Evolutionary conservation across 805 yeast species (phyloP).

Genomic region (Spathaspora passalidarum): DNA sequence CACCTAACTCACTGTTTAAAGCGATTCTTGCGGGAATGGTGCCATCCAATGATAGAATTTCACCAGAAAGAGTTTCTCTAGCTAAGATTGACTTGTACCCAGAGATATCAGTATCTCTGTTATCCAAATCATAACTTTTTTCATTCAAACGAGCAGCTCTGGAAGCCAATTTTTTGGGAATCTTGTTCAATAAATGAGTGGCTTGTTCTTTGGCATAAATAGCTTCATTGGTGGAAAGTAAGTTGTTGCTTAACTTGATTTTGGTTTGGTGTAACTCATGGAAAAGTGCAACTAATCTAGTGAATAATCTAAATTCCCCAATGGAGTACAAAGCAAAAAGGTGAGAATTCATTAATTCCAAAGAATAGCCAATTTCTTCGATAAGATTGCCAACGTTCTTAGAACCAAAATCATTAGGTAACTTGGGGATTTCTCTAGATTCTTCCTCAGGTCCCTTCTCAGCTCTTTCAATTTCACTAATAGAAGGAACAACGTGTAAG

Average conservation of each 20-base stretch:
- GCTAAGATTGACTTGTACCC: slow-evolving; percentile 69
- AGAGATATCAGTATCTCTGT: slow-evolving; percentile 46
- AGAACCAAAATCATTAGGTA: neutral
- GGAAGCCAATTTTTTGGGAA: slow-evolving; percentile 57
- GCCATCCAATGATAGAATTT: slow-evolving; percentile 41
- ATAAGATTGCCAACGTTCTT: slow-evolving; percentile 19
- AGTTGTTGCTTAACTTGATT: slow-evolving; percentile 46
- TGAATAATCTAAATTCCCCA: slow-evolving; percentile 64
- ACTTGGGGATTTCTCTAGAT: neutral
- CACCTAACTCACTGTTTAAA: slow-evolving; percentile 64
- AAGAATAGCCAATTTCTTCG: slow-evolving; percentile 57
- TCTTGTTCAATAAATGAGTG: slow-evolving; percentile 50
- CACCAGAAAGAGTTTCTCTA: slow-evolving; percentile 60
- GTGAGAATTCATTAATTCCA: slow-evolving; percentile 58
- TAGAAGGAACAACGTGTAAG: slow-evolving; percentile 26
- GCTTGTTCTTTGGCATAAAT: slow-evolving; percentile 48
- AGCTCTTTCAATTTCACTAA: slow-evolving; percentile 29
- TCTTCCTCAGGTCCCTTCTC: slow-evolving; percentile 19
- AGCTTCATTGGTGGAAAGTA: slow-evolving; percentile 55
- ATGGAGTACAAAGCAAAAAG: slow-evolving; percentile 68
- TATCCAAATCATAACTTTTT: slow-evolving; percentile 38
- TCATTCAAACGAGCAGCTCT: slow-evolving; percentile 38
- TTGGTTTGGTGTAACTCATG: slow-evolving; percentile 57
- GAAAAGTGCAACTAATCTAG: slow-evolving; percentile 52
- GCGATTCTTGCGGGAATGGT: slow-evolving; percentile 59